Percentiles rank a stretch among this genome's conserved stretches.
phyloP scores from a whole-genome alignment of 2,329 filamentous ascomycete genomes.

The Pyricularia pennisetigena region DNA sequence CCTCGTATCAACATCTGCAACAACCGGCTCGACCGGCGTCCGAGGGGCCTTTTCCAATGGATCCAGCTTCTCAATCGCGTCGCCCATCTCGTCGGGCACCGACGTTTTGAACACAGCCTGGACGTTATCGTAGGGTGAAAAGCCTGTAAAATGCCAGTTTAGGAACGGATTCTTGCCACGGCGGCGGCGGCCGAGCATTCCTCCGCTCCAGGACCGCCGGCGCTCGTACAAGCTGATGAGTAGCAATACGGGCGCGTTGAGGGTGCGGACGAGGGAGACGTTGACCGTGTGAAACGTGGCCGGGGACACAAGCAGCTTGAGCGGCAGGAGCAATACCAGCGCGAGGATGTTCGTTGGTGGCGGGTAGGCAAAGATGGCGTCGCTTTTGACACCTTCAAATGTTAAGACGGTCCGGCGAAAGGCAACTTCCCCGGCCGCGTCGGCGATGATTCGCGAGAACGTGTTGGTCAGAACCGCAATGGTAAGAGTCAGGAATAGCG shows the following conservation, averaged over 20 bases:
- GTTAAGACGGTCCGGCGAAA: conserved; percentile 63
- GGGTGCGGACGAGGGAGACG: conserved; percentile 49
- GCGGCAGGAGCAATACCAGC: conserved; percentile 50
- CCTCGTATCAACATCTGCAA: not conserved
- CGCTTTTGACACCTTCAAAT: conserved; percentile 64
- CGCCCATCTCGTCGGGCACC: conserved; percentile 1
- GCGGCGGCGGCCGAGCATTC: not conserved
- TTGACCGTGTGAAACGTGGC: conserved; percentile 64
- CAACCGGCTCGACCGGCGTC: not conserved
- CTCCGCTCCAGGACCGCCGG: conserved; percentile 37
- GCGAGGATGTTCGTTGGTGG: conserved; percentile 64
- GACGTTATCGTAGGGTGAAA: conserved; percentile 11
- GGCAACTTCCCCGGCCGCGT: conserved; percentile 60
- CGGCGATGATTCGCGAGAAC: conserved; percentile 59
- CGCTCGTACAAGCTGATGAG: conserved; percentile 53
- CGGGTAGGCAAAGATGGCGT: conserved; percentile 59
- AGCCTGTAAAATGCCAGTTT: conserved; percentile 14
- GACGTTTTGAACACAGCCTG: conserved; percentile 1
- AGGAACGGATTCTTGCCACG: conserved; percentile 5
- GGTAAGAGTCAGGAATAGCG: conserved; percentile 63
- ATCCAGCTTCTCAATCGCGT: conserved; percentile 2
- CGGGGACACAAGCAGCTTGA: conserved; percentile 52
- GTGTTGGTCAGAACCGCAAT: conserved; percentile 67
- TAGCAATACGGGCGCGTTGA: conserved; percentile 56
- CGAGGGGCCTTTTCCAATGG: not conserved